Conservation (phyloP, 139 green algal species). For the Tetradesmus obliquus region DNA sequence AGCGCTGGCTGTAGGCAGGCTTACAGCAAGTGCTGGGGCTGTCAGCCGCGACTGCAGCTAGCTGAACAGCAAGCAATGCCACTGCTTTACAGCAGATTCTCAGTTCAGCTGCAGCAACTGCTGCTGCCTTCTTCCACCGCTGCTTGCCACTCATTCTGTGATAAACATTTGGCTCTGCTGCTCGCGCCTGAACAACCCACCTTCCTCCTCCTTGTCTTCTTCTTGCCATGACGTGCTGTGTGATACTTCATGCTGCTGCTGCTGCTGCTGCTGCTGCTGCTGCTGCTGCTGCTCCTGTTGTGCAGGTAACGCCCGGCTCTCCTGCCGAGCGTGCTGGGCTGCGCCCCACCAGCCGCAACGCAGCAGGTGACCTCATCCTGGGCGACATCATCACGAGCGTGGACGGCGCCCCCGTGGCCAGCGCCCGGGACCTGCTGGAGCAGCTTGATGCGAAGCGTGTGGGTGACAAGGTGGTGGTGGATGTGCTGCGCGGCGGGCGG, state of each 20-base stretch:
- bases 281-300: background rate
- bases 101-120: background rate
- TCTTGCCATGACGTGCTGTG: too few relatives aligned
- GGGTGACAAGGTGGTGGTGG: conserved; percentile 55
- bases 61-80: too few relatives aligned
- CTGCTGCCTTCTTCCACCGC: background rate
- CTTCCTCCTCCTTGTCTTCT: too few relatives aligned
- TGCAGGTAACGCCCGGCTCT: conserved; percentile 54
- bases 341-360: conserved; percentile 70
- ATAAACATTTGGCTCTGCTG: too few relatives aligned
- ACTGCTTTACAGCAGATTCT: too few relatives aligned
- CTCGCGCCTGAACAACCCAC: too few relatives aligned
- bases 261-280: background rate
- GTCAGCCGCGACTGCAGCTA: too few relatives aligned
- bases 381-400: conserved; percentile 82
- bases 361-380: conserved; percentile 59
- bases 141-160: background rate
- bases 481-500: conserved; percentile 38
- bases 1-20: background rate
- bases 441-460: conserved; percentile 68
- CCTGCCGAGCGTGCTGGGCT: conserved; percentile 56
- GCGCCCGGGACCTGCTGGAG: conserved; percentile 65
- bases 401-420: conserved; percentile 55
- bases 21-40: background rate
- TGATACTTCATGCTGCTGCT: too few relatives aligned